Conservation (phyloP, 2,329 filamentous ascomycete genomes). For the Sphaerostilbella broomeana region DNA sequence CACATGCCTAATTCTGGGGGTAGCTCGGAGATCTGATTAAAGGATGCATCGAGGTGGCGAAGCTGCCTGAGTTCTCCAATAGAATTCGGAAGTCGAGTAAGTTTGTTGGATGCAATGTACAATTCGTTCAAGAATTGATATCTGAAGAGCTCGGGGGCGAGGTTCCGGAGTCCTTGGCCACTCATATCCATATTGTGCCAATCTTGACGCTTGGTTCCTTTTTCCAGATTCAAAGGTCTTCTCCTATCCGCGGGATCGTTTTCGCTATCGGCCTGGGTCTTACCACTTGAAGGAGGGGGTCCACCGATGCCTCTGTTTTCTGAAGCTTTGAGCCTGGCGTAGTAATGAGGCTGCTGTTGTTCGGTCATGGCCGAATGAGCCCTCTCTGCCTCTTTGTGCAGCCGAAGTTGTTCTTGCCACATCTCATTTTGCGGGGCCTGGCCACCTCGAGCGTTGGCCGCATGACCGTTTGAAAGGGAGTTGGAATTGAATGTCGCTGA, state of each 20-base stretch:
- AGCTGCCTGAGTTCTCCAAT: constrained; percentile 80
- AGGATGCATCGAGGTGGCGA: constrained; percentile 77
- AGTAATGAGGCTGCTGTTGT: constrained; percentile 60
- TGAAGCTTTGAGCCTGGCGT: constrained; percentile 63
- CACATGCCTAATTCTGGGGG: constrained; percentile 96
- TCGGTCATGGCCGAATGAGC: constrained; percentile 65
- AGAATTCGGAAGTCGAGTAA: constrained; percentile 68
- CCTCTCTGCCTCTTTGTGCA: constrained; percentile 70
- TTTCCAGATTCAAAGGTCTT: constrained; percentile 59
- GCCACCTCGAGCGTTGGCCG: constrained; percentile 39
- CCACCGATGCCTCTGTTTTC: constrained; percentile 62
- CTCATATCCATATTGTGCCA: constrained; percentile 94
- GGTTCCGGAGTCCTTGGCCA: constrained; percentile 84
- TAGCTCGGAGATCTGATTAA: constrained; percentile 75
- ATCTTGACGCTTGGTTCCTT: constrained; percentile 64
- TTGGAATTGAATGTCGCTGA: constrained; percentile 53
- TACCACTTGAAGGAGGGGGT: constrained; percentile 44
- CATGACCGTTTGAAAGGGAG: constrained; percentile 52
- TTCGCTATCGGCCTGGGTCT: constrained; percentile 42
- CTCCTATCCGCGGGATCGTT: constrained; percentile 51
- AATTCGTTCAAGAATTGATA: constrained; percentile 89
- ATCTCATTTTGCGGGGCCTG: constrained; percentile 57
- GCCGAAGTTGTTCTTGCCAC: constrained; percentile 81
- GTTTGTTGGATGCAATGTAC: constrained; percentile 88
- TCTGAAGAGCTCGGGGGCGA: constrained; percentile 72